A percentile compares a stretch with the other conserved stretches of the same genome.
Evolutionary conservation across 768 basidiomycete genomes (phyloP).

Genomic region (Coprinellus aureogranulatus): DNA sequence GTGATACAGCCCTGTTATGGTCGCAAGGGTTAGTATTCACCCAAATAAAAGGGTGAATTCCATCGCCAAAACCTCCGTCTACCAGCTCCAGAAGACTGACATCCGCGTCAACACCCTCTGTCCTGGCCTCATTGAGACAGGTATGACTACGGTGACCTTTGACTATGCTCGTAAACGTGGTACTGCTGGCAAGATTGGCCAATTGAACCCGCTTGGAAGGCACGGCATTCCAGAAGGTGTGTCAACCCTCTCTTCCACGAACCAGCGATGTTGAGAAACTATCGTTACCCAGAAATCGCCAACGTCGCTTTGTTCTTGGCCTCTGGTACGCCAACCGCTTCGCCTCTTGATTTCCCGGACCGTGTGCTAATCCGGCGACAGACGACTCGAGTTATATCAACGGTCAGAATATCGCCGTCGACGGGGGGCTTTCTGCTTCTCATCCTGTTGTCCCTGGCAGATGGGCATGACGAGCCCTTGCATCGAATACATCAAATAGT

Average conservation of each 20-base stretch:
- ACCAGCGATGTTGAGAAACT: constrained; percentile 7
- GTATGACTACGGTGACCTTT: constrained; percentile 82
- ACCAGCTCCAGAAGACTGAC: constrained; percentile 77
- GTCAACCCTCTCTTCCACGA: constrained; percentile 13
- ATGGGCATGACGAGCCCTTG: constrained; percentile 42
- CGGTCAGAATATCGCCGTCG: constrained; percentile 82
- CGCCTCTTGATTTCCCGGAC: neutral
- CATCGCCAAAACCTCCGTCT: constrained; percentile 78
- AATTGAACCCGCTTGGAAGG: constrained; percentile 79
- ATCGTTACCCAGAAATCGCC: constrained; percentile 66
- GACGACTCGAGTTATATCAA: constrained; percentile 92
- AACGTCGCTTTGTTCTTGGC: constrained; percentile 83
- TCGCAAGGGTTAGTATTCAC: neutral
- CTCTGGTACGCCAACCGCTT: constrained; percentile 57
- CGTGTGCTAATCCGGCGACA: constrained; percentile 25
- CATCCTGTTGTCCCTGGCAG: constrained; percentile 77
- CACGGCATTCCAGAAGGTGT: constrained; percentile 80
- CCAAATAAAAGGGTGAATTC: constrained; percentile 69
- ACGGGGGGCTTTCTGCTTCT: constrained; percentile 81
- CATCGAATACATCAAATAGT: neutral
- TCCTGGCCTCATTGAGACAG: constrained; percentile 91
- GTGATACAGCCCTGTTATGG: constrained; percentile 23
- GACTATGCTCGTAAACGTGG: constrained; percentile 75
- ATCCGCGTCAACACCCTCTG: constrained; percentile 89
- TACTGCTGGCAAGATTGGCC: constrained; percentile 72